Evolutionary conservation across 257 asterid genomes (phyloP), one percentile per base, ranked within the genome.

Genomic region (Ehretia macrophylla): DNA sequence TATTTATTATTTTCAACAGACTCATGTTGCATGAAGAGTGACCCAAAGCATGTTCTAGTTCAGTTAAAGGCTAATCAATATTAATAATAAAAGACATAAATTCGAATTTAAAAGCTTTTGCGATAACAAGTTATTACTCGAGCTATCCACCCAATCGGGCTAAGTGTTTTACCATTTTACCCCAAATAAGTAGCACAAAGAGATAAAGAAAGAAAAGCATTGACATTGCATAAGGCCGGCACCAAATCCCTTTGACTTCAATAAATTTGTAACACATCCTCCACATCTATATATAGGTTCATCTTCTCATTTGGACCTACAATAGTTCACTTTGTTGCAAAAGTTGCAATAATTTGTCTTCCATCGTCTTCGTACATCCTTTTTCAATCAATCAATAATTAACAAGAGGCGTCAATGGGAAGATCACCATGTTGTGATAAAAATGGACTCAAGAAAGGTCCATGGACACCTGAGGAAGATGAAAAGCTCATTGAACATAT

Each of bases 191-290:
- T 27, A 27, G 35, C 35, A 27, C 4, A 27, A 27, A 27, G 35
- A 27, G 78, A 72, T 67, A 23, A 17, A 22, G 46, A 10, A 17
- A n/a, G 56, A 68, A 58, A 49, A 32, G 10, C 51, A 32, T 57
- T 53, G 79, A 73, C 68, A 17, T 18, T 14, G 51, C 1, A 20
- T 63, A 57, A 51, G 85, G 96, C 69, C 94, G 91, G 96, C 81
- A 42, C 94, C 96, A 87, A 87, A 87, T 82, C 58, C 66, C 11
- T 16, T 84, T 82, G 96, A 87, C 96, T 79, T 84, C 32, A 49
- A 60, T 55, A 20, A 45, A 27, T 69, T 65, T 17, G 42, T 61
- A 38, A 56, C 54, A 20, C 18, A 18, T 50, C 48, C 63, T 56
- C 55, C 51, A 51, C 74, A 20, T 70, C 87, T 78, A 65, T 74